Evolutionary conservation across 768 basidiomycete genomes (phyloP), one percentile per base, ranked within the genome.

Genomic region (Sistotremastrum niveocremeum): DNA sequence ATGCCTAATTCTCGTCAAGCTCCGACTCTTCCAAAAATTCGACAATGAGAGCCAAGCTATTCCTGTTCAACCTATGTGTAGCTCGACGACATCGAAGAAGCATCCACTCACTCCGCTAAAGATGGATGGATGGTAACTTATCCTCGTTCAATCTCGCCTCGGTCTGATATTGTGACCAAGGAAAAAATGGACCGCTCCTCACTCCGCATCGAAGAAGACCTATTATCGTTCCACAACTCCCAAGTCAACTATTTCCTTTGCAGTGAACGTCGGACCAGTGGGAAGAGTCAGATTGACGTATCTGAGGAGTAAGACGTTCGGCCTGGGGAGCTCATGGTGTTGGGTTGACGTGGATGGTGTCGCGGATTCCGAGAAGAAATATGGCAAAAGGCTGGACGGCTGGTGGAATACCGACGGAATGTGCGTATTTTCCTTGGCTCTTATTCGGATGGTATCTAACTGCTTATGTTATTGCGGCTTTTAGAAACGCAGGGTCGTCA

Each of bases 261-360:
- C 32, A 35, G 28, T 48, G n/a, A 29, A 37, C 28, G 47, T 45
- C 8, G 47, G 43, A 7, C 29, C 29, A 30, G 12, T 42, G 9
- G 42, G 47, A 9, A 35, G 42, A 4, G 47, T 48, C 8, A 35
- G 47, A 31, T 31, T 48, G 31, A 35, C 36, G 4, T 44, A 37
- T 12, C 33, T 48, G 47, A 10, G 37, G 37, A 48, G 47, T 40
- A 44, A 35, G 43, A 9, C 32, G 37, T 42, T 45, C 6, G 47
- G 47, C 5, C 34, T 48, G 33, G 47, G 47, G 10, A 44, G 38
- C 20, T 41, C 43, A 10, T 34, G 42, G 31, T 48, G 47, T 37
- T 48, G 47, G 47, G 41, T 48, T 34, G 47, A 48, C 43, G 33
- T 44, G 34, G 42, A 48, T 35, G n/a, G 42, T 20, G 20, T 20